Percentiles rank a stretch among this genome's conserved stretches.
Evolutionary conservation across 179 eudicot species (phyloP).

Genomic region (Vitellaria paradoxa): DNA sequence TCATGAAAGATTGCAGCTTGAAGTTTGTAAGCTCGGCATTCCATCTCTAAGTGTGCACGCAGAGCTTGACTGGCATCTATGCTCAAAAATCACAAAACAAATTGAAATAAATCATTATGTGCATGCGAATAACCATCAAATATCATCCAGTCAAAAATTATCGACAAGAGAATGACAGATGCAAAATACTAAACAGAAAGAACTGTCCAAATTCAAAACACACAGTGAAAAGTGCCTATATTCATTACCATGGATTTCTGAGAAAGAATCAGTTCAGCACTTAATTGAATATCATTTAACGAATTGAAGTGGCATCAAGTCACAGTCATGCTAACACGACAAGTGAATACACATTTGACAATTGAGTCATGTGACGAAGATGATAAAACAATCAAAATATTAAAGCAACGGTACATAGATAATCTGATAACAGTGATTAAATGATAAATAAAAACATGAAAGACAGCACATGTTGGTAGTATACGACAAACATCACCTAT

Average conservation of each 20-base stretch:
- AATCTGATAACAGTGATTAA: neutral
- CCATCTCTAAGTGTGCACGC: slow-evolving; percentile 50
- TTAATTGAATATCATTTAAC: neutral
- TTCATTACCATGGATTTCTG: neutral
- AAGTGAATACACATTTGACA: neutral
- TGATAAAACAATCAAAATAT: neutral
- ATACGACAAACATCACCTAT: neutral
- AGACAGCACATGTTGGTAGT: neutral
- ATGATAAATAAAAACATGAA: neutral
- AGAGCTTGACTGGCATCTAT: slow-evolving; percentile 67
- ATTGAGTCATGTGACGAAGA: neutral
- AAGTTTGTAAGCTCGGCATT: slow-evolving; percentile 57
- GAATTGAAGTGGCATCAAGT: neutral
- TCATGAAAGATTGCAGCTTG: slow-evolving; percentile 64
- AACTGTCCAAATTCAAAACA: neutral
- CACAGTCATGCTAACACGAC: neutral
- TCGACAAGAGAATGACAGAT: neutral
- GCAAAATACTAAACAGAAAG: neutral
- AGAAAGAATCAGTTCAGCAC: neutral
- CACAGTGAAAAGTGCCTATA: neutral
- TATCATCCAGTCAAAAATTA: neutral
- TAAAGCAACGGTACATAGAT: neutral
- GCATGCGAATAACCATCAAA: neutral
- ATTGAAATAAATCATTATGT: neutral
- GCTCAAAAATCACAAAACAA: neutral